Evolutionary conservation across 2,329 filamentous ascomycete species (phyloP).

Genomic region (Botryotinia globosa): DNA sequence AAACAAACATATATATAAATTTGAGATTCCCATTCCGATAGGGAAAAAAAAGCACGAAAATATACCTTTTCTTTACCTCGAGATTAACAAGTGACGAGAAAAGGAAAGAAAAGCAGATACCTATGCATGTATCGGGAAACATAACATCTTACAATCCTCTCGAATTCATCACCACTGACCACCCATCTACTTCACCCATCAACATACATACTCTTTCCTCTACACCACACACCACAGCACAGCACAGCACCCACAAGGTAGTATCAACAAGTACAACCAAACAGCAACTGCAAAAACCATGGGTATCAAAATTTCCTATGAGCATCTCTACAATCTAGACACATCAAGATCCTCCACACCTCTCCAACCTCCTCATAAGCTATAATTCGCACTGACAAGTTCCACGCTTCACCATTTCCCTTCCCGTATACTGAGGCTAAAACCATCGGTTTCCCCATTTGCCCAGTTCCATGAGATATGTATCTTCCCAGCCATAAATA

Average conservation of each 20-base stretch:
- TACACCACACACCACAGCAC: neutral
- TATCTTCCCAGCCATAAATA: neutral
- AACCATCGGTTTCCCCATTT: neutral
- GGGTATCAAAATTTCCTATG: constrained; percentile 24
- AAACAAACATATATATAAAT: too few species aligned
- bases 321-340: constrained; percentile 12
- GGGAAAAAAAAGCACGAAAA: too few species aligned
- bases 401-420: neutral
- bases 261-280: neutral
- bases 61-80: too few species aligned
- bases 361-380: neutral
- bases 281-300: neutral
- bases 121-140: neutral
- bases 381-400: neutral
- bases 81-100: too few species aligned
- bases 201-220: neutral
- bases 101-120: too few species aligned
- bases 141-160: neutral
- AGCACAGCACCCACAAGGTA: neutral
- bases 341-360: neutral
- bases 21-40: too few species aligned
- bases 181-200: neutral
- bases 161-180: neutral
- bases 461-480: too few species aligned
- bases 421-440: neutral